Percentiles rank a stretch among this genome's conserved stretches.
phyloP scores from a whole-genome alignment of 2,329 filamentous ascomycete species.

The Colletotrichum truncatum region DNA sequence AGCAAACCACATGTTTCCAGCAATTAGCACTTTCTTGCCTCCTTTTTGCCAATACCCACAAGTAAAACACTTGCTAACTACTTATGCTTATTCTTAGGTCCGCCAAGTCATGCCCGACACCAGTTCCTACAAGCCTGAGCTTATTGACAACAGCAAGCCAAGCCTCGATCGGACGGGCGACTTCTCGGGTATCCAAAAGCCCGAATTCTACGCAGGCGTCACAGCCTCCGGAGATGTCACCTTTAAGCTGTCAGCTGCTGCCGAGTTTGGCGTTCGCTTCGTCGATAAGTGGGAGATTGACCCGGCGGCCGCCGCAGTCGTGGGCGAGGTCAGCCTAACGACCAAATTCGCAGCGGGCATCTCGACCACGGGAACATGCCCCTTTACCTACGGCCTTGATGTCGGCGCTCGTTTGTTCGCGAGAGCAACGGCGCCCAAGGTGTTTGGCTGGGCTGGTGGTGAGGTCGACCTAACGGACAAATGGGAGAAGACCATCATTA shows the following conservation, averaged over 20 bases:
- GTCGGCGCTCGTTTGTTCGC: slow-evolving; percentile 34
- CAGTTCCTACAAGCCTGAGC: background rate
- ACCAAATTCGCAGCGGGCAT: slow-evolving; percentile 29
- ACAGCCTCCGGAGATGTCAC: slow-evolving; percentile 29
- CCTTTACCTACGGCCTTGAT: slow-evolving; percentile 35
- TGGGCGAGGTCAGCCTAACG: slow-evolving; percentile 33
- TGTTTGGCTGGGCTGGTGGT: slow-evolving; percentile 32
- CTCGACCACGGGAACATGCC: slow-evolving; percentile 32
- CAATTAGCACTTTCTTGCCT: too few relatives aligned
- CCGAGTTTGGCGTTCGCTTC: slow-evolving; percentile 35
- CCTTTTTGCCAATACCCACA: too few relatives aligned
- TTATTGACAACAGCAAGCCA: slow-evolving; percentile 22
- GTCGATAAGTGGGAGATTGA: slow-evolving; percentile 30
- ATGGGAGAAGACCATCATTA: slow-evolving; percentile 29
- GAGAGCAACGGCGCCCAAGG: slow-evolving; percentile 26
- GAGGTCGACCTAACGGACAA: slow-evolving; percentile 22
- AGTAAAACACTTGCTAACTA: too few relatives aligned
- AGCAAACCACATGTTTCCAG: too few relatives aligned
- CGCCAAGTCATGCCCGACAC: background rate
- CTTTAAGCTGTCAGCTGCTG: slow-evolving; percentile 25
- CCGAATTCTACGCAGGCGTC: slow-evolving; percentile 35
- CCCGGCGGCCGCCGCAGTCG: slow-evolving; percentile 30
- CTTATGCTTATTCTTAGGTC: too few relatives aligned
- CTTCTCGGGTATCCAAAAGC: slow-evolving; percentile 25
- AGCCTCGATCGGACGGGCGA: slow-evolving; percentile 31